These are phyloP conservation scores for Globisporangium splendens DNA, from an alignment of 352 stramenopile species.

Conservation along the genomic window DNA sequence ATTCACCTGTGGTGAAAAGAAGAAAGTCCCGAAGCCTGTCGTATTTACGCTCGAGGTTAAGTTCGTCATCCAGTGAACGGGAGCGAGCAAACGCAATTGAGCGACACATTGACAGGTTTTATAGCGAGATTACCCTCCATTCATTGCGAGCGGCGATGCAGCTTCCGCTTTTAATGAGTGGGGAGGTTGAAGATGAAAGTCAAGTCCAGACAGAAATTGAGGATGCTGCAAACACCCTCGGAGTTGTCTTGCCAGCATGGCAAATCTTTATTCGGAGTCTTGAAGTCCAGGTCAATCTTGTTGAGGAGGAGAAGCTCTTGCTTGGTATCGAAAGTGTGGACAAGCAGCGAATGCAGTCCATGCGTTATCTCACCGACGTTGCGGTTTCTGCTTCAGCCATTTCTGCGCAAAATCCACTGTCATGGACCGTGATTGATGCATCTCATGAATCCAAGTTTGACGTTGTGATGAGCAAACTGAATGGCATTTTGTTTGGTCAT, in stretches of 20 bases:
- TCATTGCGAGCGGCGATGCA: slow-evolving; percentile 39
- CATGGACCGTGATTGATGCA: slow-evolving; percentile 39
- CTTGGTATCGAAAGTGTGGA: slow-evolving; percentile 31
- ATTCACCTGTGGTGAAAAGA: slow-evolving; percentile 32
- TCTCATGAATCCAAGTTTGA: slow-evolving; percentile 42
- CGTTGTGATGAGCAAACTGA: slow-evolving; percentile 38
- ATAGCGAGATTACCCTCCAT: slow-evolving; percentile 43
- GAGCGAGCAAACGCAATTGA: slow-evolving; percentile 31
- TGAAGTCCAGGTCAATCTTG: slow-evolving; percentile 54
- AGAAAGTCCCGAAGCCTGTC: slow-evolving; percentile 37
- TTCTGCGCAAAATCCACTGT: slow-evolving; percentile 35
- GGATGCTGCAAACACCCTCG: slow-evolving; percentile 35
- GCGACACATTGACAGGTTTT: slow-evolving; percentile 52
- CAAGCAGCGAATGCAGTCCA: slow-evolving; percentile 46
- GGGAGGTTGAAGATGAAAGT: slow-evolving; percentile 36
- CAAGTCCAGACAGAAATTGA: slow-evolving; percentile 51
- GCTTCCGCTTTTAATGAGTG: slow-evolving; percentile 48
- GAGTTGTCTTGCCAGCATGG: slow-evolving; percentile 42
- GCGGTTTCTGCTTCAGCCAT: slow-evolving; percentile 36
- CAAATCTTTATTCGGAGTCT: slow-evolving; percentile 56
- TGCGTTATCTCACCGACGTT: slow-evolving; percentile 49
- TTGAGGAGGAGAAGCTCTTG: slow-evolving; percentile 36
- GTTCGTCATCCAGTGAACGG: slow-evolving; percentile 25
- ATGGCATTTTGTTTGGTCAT: slow-evolving; percentile 66
- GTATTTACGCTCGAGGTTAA: slow-evolving; percentile 33